Evolutionary conservation across 2,329 filamentous ascomycete genomes (phyloP).

Genomic region (Oidium heveae): DNA sequence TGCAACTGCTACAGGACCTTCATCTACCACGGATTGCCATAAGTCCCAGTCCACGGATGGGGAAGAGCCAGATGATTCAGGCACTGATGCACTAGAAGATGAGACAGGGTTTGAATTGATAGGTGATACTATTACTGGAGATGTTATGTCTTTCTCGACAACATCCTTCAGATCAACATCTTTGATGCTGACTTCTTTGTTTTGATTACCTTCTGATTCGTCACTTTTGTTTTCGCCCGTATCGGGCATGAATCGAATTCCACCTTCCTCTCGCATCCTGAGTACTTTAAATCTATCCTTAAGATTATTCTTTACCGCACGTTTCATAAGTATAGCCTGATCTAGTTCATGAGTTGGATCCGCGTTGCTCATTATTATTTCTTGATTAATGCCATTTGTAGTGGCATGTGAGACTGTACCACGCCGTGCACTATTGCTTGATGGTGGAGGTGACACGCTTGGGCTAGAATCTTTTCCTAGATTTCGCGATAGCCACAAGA

Average conservation of each 20-base stretch:
- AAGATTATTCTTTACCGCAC: constrained; percentile 34
- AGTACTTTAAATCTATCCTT: constrained; percentile 59
- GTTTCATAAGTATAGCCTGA: constrained; percentile 20
- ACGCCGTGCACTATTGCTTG: constrained; percentile 24
- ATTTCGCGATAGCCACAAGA: constrained; percentile 57
- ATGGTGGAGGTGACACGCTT: constrained; percentile 22
- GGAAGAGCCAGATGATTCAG: constrained; percentile 46
- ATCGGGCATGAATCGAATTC: constrained; percentile 27
- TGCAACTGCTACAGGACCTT: constrained; percentile 71
- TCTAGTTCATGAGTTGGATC: constrained; percentile 52
- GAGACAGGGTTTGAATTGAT: constrained; percentile 32
- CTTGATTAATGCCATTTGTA: constrained; percentile 56
- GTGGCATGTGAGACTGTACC: constrained; percentile 56
- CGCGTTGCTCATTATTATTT: constrained; percentile 52
- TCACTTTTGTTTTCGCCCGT: constrained; percentile 10
- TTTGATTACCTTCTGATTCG: neutral
- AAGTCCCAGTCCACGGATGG: constrained; percentile 90
- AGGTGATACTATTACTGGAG: constrained; percentile 12
- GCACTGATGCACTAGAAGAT: constrained; percentile 65
- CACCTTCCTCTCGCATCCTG: constrained; percentile 47
- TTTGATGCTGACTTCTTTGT: neutral
- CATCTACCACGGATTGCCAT: constrained; percentile 89
- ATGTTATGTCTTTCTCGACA: constrained; percentile 13
- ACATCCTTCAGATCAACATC: neutral
- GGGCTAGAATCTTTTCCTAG: constrained; percentile 28